Conservation (phyloP, 306 rosid genomes). For the Rosa multiflora region DNA sequence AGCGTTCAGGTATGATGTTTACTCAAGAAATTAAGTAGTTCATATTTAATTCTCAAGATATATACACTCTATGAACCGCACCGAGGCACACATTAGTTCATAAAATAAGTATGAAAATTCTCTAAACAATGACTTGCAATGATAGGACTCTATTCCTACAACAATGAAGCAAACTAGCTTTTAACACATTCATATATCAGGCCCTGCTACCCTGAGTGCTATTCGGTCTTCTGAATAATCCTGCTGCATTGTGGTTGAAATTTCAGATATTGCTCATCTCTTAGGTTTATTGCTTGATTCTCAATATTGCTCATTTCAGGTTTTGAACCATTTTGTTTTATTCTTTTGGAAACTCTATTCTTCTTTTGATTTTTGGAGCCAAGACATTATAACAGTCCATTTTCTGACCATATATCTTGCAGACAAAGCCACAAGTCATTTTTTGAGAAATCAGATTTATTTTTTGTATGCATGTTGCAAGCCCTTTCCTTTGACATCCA, state of each 20-base stretch:
- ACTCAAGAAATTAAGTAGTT: not conserved
- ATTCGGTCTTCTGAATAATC: not conserved
- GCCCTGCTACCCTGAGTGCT: not conserved
- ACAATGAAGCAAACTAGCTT: not conserved
- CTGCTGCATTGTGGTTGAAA: not conserved
- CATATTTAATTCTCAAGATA: not conserved
- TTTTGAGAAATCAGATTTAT: conserved; percentile 79
- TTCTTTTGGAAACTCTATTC: not conserved
- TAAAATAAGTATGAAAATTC: not conserved
- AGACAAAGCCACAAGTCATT: conserved; percentile 73
- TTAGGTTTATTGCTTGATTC: not conserved
- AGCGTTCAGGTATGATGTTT: conserved; percentile 58
- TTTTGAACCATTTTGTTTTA: not conserved
- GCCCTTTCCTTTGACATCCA: conserved; percentile 66
- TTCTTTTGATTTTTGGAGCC: not conserved
- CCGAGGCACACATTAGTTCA: not conserved
- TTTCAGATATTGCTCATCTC: not conserved
- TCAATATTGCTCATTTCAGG: not conserved
- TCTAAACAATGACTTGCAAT: not conserved
- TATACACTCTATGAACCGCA: not conserved
- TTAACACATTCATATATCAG: not conserved
- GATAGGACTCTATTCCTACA: not conserved
- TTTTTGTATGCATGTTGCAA: conserved; percentile 66
- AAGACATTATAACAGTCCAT: not conserved
- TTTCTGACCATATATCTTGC: conserved; percentile 22